Evolutionary conservation across 768 basidiomycete species (phyloP), one percentile per base, ranked within the genome.

Genomic region (Trametes villosa): DNA sequence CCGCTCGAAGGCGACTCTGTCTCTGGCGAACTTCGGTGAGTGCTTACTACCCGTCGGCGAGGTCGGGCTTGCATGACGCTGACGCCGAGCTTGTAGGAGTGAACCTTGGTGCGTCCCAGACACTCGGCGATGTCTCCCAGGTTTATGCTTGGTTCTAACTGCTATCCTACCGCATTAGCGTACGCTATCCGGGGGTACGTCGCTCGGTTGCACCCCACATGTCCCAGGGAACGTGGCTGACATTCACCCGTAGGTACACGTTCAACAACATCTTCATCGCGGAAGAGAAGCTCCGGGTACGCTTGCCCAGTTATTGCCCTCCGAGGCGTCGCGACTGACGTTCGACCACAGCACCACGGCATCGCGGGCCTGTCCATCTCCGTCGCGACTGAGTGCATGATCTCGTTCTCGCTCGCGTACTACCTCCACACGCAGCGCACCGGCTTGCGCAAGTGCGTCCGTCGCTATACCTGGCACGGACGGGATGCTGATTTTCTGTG

Each of bases 361-460:
- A 56, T 47, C 6, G 45, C 44, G 0, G 54, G 45, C 12, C 34
- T 56, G 0, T 38, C 24, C 9, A 36, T 47, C 8, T 56, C 54
- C 8, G 54, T 56, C 4, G 45, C 34, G 3, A 38, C 26, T 8
- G 54, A 56, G 26, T 17, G 26, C 8, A 47, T 56, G 45, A 46
- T 56, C 9, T 56, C 54, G 1, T 27, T 20, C 2, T 27, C 45
- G 9, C 45, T 56, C n/a, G 54, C 45, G 17, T 56, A 36, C 24
- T 56, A 47, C 17, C 26, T 56, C 12, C 27, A 56, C 45, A n/a
- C 45, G 11, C 44, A 33, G 4, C 45, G 54, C 24, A 56, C 54
- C 6, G 54, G 54, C 4, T 18, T 56, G 33, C 54, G 36, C 5
- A 47, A 29, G 54, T 56, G 24, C 24, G 22, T 38, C 11, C 0